Conservation (phyloP, 176 grass and related monocot genomes). For the Zoysia japonica region DNA sequence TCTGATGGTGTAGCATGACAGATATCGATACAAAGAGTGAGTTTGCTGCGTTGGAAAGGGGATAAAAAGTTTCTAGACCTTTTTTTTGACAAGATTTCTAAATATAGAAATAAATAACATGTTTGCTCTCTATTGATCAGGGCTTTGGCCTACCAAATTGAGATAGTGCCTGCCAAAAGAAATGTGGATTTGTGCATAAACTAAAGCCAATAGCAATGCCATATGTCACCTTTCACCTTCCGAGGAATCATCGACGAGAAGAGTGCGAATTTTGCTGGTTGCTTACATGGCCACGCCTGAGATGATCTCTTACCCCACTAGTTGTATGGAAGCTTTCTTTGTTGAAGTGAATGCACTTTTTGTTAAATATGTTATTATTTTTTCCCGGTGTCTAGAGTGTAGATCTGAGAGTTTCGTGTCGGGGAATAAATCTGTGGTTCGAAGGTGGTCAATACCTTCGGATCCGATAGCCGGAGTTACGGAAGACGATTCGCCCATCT, state of each 20-base stretch:
- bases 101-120: constrained; percentile 31
- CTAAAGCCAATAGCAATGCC: constrained; percentile 9
- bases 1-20: constrained; percentile 24
- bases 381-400: too few relatives aligned
- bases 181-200: neutral
- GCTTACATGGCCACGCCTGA: constrained; percentile 12
- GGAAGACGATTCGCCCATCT: too few relatives aligned
- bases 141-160: constrained; percentile 27
- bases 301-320: neutral
- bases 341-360: neutral
- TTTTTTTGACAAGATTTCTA: neutral
- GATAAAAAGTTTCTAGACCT: neutral
- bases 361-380: neutral
- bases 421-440: too few relatives aligned
- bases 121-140: neutral
- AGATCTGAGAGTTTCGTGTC: too few relatives aligned
- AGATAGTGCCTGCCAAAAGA: constrained; percentile 32
- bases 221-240: neutral
- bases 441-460: too few relatives aligned
- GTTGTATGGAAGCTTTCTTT: constrained; percentile 2
- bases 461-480: too few relatives aligned
- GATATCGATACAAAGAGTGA: neutral
- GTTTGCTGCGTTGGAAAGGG: constrained; percentile 2
- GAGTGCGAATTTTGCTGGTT: constrained; percentile 32
- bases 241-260: constrained; percentile 46